Percentiles rank a stretch among this genome's conserved stretches.
phyloP scores from a whole-genome alignment of 306 rosid genomes.

The Pyrus communis region DNA sequence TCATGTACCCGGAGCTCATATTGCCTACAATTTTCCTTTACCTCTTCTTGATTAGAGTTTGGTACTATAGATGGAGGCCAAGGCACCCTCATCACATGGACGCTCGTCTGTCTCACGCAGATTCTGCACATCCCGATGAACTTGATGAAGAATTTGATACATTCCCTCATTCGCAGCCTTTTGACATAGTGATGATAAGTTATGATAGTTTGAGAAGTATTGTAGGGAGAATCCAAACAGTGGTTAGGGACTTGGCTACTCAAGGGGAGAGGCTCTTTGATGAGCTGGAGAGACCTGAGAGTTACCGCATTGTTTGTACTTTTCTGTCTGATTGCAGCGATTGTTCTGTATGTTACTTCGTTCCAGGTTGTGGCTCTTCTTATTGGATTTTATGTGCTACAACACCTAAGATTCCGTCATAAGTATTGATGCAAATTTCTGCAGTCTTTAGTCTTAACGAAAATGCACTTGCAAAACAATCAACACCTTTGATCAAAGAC shows the following conservation, averaged over 20 bases:
- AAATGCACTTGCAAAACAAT: no score
- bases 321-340: conserved; percentile 82
- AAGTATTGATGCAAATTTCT: no score
- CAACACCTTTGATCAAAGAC: no score
- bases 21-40: conserved; percentile 90
- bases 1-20: conserved; percentile 94
- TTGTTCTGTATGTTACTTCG: conserved; percentile 81
- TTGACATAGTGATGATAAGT: conserved; percentile 78
- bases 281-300: conserved; percentile 74
- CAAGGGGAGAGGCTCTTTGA: conserved; percentile 93
- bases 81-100: conserved; percentile 99
- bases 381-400: conserved; percentile 66
- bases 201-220: conserved; percentile 87
- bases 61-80: conserved; percentile 96
- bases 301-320: conserved; percentile 83
- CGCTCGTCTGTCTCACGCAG: conserved; percentile 83
- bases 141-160: conserved; percentile 90
- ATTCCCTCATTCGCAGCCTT: conserved; percentile 64
- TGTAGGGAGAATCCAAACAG: conserved; percentile 90
- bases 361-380: conserved; percentile 91
- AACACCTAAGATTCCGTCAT: no score
- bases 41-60: conserved; percentile 90
- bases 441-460: no score
- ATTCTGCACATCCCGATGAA: conserved; percentile 80
- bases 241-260: conserved; percentile 87